These are phyloP conservation scores for Microsporum audouinii DNA, from an alignment of 2,329 filamentous ascomycete genomes.

Conservation along the genomic window DNA sequence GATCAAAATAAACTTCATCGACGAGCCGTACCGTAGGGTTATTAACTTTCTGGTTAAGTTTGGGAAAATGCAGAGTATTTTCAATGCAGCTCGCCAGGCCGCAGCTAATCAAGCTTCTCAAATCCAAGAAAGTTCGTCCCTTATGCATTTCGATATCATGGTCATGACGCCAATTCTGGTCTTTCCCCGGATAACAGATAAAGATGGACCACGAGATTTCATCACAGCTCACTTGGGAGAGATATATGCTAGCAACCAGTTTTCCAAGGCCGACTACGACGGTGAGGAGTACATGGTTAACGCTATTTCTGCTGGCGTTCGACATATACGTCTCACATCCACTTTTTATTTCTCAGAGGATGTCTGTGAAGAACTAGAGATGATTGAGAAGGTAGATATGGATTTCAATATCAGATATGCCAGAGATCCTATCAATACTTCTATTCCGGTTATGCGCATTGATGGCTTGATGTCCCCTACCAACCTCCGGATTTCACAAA, in stretches of 20 bases:
- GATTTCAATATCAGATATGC: constrained; percentile 86
- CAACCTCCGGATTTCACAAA: constrained; percentile 78
- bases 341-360: constrained; percentile 69
- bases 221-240: constrained; percentile 91
- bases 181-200: constrained; percentile 68
- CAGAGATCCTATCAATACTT: constrained; percentile 64
- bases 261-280: constrained; percentile 70
- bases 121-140: constrained; percentile 77
- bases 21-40: constrained; percentile 96
- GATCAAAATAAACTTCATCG: constrained; percentile 91
- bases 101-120: constrained; percentile 89
- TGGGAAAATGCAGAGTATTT: constrained; percentile 98
- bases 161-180: constrained; percentile 93
- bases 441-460: constrained; percentile 83
- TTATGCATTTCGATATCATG: constrained; percentile 86
- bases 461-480: constrained; percentile 87
- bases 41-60: constrained; percentile 98
- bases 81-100: constrained; percentile 90
- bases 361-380: constrained; percentile 72
- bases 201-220: constrained; percentile 62
- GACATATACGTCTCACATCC: constrained; percentile 83
- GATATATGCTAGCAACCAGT: constrained; percentile 92
- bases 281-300: constrained; percentile 62
- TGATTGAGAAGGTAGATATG: constrained; percentile 94
- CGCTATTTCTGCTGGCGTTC: constrained; percentile 79